Evolutionary conservation across 1,284 basidiomycete genomes (phyloP).

Genomic region (Ustilago trichophora): DNA sequence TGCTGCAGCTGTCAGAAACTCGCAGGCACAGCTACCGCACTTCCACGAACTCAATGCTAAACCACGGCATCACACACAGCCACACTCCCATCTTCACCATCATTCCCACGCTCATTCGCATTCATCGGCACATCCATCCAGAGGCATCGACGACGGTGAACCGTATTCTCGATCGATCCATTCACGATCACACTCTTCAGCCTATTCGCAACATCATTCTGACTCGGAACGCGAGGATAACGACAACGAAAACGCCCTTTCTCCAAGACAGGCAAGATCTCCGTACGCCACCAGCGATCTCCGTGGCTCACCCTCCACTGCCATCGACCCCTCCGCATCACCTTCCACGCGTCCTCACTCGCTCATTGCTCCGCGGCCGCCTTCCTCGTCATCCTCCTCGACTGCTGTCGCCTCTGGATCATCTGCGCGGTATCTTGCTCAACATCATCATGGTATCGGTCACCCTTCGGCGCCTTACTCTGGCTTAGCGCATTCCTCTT

Average conservation of each 20-base stretch:
- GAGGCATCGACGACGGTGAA: constrained; percentile 6
- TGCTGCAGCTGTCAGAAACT: no score
- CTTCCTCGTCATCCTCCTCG: constrained; percentile 4
- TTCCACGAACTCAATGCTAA: constrained; percentile 14
- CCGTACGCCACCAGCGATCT: constrained; percentile 33
- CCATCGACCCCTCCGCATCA: constrained; percentile 3
- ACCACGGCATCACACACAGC: constrained; percentile 7
- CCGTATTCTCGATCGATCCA: constrained; percentile 15
- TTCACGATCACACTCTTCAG: constrained; percentile 23
- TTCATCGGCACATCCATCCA: constrained; percentile 5
- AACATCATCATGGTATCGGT: constrained; percentile 17
- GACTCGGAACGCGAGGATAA: constrained; percentile 18
- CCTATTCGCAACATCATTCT: constrained; percentile 23
- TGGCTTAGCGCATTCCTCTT: constrained; percentile 16
- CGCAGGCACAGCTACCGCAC: constrained; percentile 13
- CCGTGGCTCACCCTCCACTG: constrained; percentile 28
- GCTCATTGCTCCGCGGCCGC: constrained; percentile 7
- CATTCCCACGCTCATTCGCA: constrained; percentile 3
- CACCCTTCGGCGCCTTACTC: constrained; percentile 9
- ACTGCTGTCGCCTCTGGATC: neutral
- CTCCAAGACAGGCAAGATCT: constrained; percentile 31
- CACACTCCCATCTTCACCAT: neutral
- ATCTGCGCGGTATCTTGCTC: constrained; percentile 12
- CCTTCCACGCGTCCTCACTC: constrained; percentile 14
- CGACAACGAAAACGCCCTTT: constrained; percentile 17